phyloP scores from a whole-genome alignment of 1,284 basidiomycete species.

The Cronartium ribicola region DNA sequence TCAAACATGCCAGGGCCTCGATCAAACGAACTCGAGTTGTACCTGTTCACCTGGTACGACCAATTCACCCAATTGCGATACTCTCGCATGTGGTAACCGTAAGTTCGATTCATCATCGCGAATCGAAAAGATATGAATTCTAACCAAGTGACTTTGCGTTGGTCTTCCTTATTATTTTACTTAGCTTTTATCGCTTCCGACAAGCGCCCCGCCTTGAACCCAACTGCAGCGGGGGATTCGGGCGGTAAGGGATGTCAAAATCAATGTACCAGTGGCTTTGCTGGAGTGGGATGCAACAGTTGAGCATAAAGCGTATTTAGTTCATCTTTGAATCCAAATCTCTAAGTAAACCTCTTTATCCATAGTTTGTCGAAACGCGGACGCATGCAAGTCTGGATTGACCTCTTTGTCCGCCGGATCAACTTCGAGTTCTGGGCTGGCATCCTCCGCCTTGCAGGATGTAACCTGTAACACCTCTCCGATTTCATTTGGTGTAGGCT shows the following conservation, averaged over 20 bases:
- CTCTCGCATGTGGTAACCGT: conserved; percentile 18
- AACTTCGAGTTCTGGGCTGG: neutral
- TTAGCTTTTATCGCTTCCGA: conserved; percentile 1
- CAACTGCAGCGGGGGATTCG: conserved; percentile 3
- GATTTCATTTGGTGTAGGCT: conserved; percentile 16
- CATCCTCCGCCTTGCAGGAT: neutral
- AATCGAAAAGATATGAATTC: too few species aligned
- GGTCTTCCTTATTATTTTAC: neutral
- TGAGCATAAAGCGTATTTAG: neutral
- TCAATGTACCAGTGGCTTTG: conserved; percentile 22
- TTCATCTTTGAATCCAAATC: neutral
- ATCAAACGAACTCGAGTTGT: neutral
- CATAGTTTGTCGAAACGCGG: conserved; percentile 18
- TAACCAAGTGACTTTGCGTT: neutral
- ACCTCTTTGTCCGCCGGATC: neutral
- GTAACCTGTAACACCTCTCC: conserved; percentile 21
- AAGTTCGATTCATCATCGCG: neutral
- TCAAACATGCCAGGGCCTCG: too few species aligned
- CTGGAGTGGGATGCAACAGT: conserved; percentile 29
- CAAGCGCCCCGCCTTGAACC: neutral
- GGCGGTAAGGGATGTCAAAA: conserved; percentile 14
- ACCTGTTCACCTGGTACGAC: conserved; percentile 17
- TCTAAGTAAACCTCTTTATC: neutral
- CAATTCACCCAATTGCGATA: conserved; percentile 18
- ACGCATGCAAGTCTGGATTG: conserved; percentile 15